Evolutionary conservation across 2,329 filamentous ascomycete species (phyloP), one percentile per base, ranked within the genome.

Genomic region (Pseudogymnoascus sp.): DNA sequence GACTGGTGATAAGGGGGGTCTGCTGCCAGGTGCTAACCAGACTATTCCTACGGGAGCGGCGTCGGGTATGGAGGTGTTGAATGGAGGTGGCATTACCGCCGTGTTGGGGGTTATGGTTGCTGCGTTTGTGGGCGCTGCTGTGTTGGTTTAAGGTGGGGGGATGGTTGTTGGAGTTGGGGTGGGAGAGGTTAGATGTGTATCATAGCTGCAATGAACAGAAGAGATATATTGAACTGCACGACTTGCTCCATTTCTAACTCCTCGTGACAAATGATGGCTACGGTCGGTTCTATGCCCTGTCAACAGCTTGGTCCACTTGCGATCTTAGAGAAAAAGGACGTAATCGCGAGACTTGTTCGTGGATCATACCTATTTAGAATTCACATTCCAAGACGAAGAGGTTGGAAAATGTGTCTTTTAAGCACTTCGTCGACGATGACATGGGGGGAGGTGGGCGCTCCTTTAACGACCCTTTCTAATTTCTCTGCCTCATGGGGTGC

Each of bases 1-100:
- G 4, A 67, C 66, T 1, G 67, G 65, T 4, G 54, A 60, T 18
- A 51, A 47, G 42, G 21, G 16, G 12, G 45, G 7, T 3, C 12
- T 51, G 16, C 7, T 47, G 21, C 42, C 42, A 5, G 2, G 11
- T 3, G 21, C 11, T 12, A 47, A 26, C 12, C 2, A 11, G 11
- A 26, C 42, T 6, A 23, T 26, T 23, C 18, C 3, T 18, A 51
- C 45, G 2, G 23, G 23, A 1, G 45, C 45, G 3, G 45, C 45
- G 23, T 29, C 45, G 12, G 45, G 45, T 2, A 51, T 51, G 45
- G 45, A 51, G 45, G 14, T 51, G 23, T 29, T 51, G 21, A 51
- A 51, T 29, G 45, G 45, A n/a, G 45, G 45, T 0, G 45, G 45
- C 3, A 51, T 51, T 51, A 14, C 12, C 0, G 45, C 45, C 2